Percentiles rank a stretch among this genome's conserved stretches.
Evolutionary conservation across 2,329 filamentous ascomycete genomes (phyloP).

Genomic region (Plenodomus lindquistii): DNA sequence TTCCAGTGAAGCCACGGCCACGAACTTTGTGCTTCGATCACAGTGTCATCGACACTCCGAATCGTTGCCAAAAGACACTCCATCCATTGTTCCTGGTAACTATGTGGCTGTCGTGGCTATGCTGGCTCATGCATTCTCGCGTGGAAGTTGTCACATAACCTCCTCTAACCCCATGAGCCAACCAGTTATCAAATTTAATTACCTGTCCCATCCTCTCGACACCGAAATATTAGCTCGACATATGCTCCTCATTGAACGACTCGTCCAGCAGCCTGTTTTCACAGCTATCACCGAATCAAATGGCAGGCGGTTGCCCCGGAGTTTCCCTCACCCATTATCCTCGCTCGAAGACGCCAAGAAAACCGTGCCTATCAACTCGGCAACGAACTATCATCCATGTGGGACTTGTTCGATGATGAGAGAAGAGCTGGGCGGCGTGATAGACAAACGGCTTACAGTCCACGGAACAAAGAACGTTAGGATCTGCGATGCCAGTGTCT

Average conservation of each 20-base stretch:
- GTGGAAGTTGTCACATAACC: conserved; percentile 46
- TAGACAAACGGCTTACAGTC: conserved; percentile 31
- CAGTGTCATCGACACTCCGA: conserved; percentile 14
- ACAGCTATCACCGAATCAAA: conserved; percentile 10
- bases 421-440: conserved; percentile 34
- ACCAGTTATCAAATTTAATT: conserved; percentile 48
- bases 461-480: conserved; percentile 35
- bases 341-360: conserved; percentile 19
- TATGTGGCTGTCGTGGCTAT: conserved; percentile 17
- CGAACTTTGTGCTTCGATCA: conserved; percentile 16
- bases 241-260: conserved; percentile 11
- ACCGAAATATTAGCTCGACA: conserved; percentile 46
- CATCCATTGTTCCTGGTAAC: conserved; percentile 15
- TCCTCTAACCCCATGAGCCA: conserved; percentile 32
- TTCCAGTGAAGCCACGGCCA: conserved; percentile 22
- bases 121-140: conserved; percentile 45
- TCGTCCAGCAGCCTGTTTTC: conserved; percentile 2
- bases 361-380: conserved; percentile 12
- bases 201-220: conserved; percentile 51
- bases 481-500: conserved; percentile 34
- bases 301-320: conserved; percentile 15
- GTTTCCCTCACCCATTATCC: conserved; percentile 11
- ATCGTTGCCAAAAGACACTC: conserved; percentile 9
- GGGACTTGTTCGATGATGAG: conserved; percentile 42
- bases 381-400: conserved; percentile 32